Evolutionary conservation across 1,284 basidiomycete genomes (phyloP).

Genomic region (Irpex rosettiformis): DNA sequence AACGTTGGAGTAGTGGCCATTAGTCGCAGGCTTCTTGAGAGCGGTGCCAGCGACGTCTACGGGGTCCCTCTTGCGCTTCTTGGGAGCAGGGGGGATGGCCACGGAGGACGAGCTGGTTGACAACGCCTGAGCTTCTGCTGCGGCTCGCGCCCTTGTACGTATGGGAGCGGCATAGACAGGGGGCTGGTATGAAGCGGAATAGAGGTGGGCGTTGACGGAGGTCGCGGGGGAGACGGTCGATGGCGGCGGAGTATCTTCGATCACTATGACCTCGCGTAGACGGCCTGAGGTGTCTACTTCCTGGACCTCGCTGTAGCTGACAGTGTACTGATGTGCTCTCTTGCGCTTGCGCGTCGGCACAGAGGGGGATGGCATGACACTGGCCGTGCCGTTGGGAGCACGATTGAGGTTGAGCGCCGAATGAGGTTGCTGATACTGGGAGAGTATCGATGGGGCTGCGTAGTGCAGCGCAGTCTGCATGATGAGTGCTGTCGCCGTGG

Average conservation of each 20-base stretch:
- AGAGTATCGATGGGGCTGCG: slow-evolving; percentile 51
- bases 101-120: slow-evolving; percentile 61
- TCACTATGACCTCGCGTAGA: slow-evolving; percentile 80
- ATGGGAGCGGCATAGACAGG: slow-evolving; percentile 70
- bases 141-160: slow-evolving; percentile 75
- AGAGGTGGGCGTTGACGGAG: slow-evolving; percentile 51
- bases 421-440: slow-evolving; percentile 47
- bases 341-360: slow-evolving; percentile 76
- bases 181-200: slow-evolving; percentile 75
- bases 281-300: slow-evolving; percentile 74
- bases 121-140: slow-evolving; percentile 73
- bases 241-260: slow-evolving; percentile 81
- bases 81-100: slow-evolving; percentile 54
- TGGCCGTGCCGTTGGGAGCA: slow-evolving; percentile 26
- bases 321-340: slow-evolving; percentile 71
- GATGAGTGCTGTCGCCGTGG: slow-evolving; percentile 30
- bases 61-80: slow-evolving; percentile 75
- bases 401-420: slow-evolving; percentile 29
- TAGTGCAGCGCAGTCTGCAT: slow-evolving; percentile 71
- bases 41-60: slow-evolving; percentile 61
- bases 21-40: slow-evolving; percentile 53
- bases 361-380: slow-evolving; percentile 52
- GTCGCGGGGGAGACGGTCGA: slow-evolving; percentile 73
- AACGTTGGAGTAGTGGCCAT: slow-evolving; percentile 43
- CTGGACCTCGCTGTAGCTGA: slow-evolving; percentile 81